Percentiles rank a stretch among this genome's conserved stretches.
Evolutionary conservation across 345 rosid species (phyloP).

Genomic region (Eucalyptus victrix): DNA sequence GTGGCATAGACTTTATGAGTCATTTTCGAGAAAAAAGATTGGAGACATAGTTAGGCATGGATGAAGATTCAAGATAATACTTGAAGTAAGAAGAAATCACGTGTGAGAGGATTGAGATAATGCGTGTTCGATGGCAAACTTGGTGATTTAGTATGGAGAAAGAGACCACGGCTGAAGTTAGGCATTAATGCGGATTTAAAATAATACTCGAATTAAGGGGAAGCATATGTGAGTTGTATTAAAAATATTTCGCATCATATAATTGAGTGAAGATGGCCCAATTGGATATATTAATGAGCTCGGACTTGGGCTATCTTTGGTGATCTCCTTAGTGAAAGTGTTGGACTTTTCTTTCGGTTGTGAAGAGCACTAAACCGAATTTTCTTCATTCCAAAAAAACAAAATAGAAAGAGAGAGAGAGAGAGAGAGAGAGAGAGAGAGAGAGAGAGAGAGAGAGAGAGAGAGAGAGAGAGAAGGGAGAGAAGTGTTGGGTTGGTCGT

Average conservation of each 20-base stretch:
- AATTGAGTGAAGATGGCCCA: background rate
- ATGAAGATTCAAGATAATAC: too few relatives aligned
- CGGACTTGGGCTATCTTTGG: background rate
- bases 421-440: too few relatives aligned
- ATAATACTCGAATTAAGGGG: background rate
- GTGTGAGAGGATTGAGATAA: background rate
- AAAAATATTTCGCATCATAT: background rate
- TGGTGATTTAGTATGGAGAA: background rate
- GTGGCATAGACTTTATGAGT: background rate
- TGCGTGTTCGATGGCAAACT: background rate
- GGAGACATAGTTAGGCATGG: background rate
- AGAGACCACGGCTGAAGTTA: background rate
- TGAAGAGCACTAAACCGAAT: background rate
- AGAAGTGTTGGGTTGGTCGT: background rate
- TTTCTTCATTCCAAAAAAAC: background rate
- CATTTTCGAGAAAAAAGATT: background rate
- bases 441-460: too few relatives aligned
- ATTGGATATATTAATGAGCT: background rate
- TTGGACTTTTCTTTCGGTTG: background rate
- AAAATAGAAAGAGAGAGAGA: background rate
- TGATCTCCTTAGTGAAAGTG: background rate
- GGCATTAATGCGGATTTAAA: background rate
- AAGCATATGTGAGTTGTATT: background rate
- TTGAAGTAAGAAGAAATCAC: background rate
- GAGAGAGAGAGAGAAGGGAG: background rate